Evolutionary conservation across 2,329 filamentous ascomycete genomes (phyloP), one percentile per base, ranked within the genome.

Genomic region (Claviceps sp.): DNA sequence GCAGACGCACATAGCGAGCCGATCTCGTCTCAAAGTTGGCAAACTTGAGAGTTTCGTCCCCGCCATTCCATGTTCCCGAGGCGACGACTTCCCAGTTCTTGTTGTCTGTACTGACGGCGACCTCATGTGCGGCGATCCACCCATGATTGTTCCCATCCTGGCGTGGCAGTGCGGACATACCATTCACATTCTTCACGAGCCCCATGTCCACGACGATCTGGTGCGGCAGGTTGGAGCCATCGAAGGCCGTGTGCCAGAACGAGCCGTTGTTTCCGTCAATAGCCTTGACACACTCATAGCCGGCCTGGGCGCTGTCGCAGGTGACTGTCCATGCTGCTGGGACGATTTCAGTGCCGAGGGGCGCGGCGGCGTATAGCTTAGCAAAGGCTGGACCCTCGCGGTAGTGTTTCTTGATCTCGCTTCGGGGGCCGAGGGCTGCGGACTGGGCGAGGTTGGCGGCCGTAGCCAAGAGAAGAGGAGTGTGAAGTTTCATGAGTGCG

Each of bases 151-250:
- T 57, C 14, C 51, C 52, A 49, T 62, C 60, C 50, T 64, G 63
- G 5, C 64, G 59, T 13, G 64, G 64, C 24, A 60, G 57, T 41
- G 62, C 62, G 1, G 62, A 61, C 19, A 66, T 43, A 6, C 64
- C 64, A 19, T 63, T 65, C 22, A 65, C 52, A 34, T 62, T 57
- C 30, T 46, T 57, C 26, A 43, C 40, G 17, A 58, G 46, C 11
- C 60, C 57, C 56, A 66, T 57, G 41, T 65, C 63, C n/a, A 66
- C 48, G 13, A 65, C 62, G 13, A 66, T 60, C 49, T 59, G 60
- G 47, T 66, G 64, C 5, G 63, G 62, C 11, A 61, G 54, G 7
- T 47, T 46, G 4, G 54, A 22, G 16, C 41, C 37, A 7, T 43
- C 44, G 17, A 17, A 58, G 0, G 56, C 47, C 1, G 62, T 61